Conservation (phyloP, 2,329 filamentous ascomycete species). For the Pyricularia pennisetigena region DNA sequence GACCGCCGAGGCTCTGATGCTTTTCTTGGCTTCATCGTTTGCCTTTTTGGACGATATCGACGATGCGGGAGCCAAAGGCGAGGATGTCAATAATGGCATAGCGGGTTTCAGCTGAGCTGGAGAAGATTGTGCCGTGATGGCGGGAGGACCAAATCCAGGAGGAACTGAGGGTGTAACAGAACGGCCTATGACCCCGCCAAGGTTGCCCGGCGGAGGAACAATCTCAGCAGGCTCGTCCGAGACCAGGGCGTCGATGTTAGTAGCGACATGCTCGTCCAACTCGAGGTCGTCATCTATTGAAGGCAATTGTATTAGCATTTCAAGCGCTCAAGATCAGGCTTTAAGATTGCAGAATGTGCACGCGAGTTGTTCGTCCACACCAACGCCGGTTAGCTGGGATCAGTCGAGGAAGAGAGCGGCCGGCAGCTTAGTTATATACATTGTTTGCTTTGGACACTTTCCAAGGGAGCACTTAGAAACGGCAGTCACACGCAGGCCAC, state of each 20-base stretch:
- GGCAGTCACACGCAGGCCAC: background rate
- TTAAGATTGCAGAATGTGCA: background rate
- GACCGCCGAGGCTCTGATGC: constrained; percentile 32
- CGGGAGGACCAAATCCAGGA: constrained; percentile 28
- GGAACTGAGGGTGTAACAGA: constrained; percentile 29
- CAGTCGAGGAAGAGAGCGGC: background rate
- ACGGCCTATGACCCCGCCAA: constrained; percentile 11
- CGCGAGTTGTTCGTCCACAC: background rate
- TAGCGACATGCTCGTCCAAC: constrained; percentile 50
- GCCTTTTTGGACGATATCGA: constrained; percentile 12
- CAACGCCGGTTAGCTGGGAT: background rate
- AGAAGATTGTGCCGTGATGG: constrained; percentile 1
- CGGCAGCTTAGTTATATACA: constrained; percentile 29
- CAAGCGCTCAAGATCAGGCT: background rate
- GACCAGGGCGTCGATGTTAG: constrained; percentile 56
- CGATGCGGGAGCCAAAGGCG: constrained; percentile 3
- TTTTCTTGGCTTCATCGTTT: constrained; percentile 27
- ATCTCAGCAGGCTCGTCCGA: constrained; percentile 39
- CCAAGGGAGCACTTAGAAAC: background rate
- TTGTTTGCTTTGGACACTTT: constrained; percentile 11
- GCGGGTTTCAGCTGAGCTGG: constrained; percentile 1
- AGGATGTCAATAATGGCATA: background rate
- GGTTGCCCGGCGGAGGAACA: constrained; percentile 16
- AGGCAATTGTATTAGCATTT: constrained; percentile 12
- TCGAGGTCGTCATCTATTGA: constrained; percentile 53